These are phyloP conservation scores for Pseudogymnoascus sp. DNA, from an alignment of 2,329 filamentous ascomycete species.

Conservation along the genomic window DNA sequence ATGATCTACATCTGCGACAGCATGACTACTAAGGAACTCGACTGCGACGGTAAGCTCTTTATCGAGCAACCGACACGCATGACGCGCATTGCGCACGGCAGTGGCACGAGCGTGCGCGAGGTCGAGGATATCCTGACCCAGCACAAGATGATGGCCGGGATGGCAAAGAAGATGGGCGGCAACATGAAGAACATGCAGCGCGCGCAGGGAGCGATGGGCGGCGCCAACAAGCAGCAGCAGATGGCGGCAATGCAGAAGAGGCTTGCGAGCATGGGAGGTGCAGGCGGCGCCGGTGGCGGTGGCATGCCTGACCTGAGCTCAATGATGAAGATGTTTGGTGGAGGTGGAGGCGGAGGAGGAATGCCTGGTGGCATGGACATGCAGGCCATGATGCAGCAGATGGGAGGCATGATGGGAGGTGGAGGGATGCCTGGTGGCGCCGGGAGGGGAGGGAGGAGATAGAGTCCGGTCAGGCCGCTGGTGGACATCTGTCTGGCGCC, in stretches of 20 bases:
- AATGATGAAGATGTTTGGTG: constrained; percentile 87
- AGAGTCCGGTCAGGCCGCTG: not conserved
- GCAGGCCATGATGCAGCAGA: constrained; percentile 71
- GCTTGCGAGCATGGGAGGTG: constrained; percentile 84
- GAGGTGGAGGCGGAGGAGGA: constrained; percentile 51
- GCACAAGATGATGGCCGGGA: constrained; percentile 96
- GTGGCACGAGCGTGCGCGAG: constrained; percentile 82
- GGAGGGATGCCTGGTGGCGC: constrained; percentile 37
- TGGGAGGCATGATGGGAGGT: constrained; percentile 42
- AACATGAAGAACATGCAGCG: constrained; percentile 97
- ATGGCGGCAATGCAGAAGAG: constrained; percentile 96
- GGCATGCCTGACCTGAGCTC: constrained; percentile 75
- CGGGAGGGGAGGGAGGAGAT: constrained; percentile 22
- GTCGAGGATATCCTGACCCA: constrained; percentile 97
- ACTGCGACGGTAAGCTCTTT: constrained; percentile 91
- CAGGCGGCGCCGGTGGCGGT: constrained; percentile 45
- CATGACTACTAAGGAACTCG: constrained; percentile 94
- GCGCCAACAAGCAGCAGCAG: constrained; percentile 85
- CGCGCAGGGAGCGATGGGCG: constrained; percentile 83
- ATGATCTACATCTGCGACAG: constrained; percentile 99
- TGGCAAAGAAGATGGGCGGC: constrained; percentile 98
- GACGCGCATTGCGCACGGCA: constrained; percentile 83
- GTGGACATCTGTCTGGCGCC: not conserved
- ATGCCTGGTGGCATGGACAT: constrained; percentile 58
- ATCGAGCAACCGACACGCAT: constrained; percentile 87